Evolutionary conservation across 306 rosid genomes (phyloP).

Genomic region (Cucurbita argyrosperma): DNA sequence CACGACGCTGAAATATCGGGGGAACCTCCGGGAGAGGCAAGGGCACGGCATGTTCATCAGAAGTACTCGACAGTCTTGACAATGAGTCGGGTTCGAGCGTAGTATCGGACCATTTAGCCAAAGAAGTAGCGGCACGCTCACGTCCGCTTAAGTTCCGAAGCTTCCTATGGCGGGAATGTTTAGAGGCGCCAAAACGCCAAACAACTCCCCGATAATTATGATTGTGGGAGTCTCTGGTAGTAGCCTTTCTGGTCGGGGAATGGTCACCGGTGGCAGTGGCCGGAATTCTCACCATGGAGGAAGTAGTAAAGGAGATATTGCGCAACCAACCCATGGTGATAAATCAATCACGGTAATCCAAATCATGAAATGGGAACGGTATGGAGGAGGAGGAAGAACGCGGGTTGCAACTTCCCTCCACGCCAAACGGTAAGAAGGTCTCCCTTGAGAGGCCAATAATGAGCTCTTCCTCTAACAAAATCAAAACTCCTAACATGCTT

Average conservation of each 20-base stretch:
- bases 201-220: neutral
- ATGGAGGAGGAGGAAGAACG: neutral
- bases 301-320: slow-evolving; percentile 29
- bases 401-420: slow-evolving; percentile 23
- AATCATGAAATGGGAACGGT: neutral
- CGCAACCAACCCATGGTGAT: slow-evolving; percentile 69
- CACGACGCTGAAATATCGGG: slow-evolving; percentile 11
- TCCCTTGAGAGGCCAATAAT: slow-evolving; percentile 15
- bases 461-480: neutral
- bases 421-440: slow-evolving; percentile 10
- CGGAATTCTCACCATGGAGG: slow-evolving; percentile 6
- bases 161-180: slow-evolving; percentile 25
- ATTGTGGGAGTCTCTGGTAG: neutral
- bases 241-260: slow-evolving; percentile 6
- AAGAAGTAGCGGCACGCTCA: slow-evolving; percentile 1
- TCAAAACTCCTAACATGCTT: neutral
- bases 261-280: slow-evolving; percentile 1
- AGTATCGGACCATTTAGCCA: slow-evolving; percentile 5
- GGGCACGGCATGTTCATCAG: slow-evolving; percentile 35
- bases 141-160: slow-evolving; percentile 15
- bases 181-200: slow-evolving; percentile 37
- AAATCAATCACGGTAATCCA: slow-evolving; percentile 23
- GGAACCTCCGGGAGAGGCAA: slow-evolving; percentile 63
- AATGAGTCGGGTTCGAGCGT: slow-evolving; percentile 9
- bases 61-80: slow-evolving; percentile 8